These are phyloP conservation scores for Talaromyces stipitatus DNA, from an alignment of 495 filamentous ascomycete species.

Conservation along the genomic window DNA sequence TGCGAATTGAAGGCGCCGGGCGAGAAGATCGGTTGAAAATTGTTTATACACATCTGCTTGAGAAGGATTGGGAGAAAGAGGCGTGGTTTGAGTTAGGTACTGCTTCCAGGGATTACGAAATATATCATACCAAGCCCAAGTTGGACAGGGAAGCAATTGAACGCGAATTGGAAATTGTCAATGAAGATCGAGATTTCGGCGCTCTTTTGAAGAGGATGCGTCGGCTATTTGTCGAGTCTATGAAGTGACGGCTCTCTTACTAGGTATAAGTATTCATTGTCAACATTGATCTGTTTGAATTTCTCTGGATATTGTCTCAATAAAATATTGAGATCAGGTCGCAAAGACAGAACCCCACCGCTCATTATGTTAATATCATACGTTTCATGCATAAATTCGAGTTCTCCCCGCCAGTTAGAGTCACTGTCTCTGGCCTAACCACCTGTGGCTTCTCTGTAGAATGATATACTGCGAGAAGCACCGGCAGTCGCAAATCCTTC, in stretches of 20 bases:
- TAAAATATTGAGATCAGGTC: not conserved
- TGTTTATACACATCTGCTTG: constrained; percentile 74
- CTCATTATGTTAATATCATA: not conserved
- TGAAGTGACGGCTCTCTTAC: constrained; percentile 33
- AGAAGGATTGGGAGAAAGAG: constrained; percentile 82
- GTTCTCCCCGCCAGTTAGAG: not conserved
- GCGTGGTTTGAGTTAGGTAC: constrained; percentile 89
- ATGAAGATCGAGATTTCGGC: constrained; percentile 76
- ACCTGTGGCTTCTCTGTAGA: constrained; percentile 88
- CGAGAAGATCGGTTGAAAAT: constrained; percentile 82
- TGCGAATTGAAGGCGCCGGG: constrained; percentile 86
- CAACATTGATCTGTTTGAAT: not conserved
- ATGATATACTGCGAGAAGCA: constrained; percentile 68
- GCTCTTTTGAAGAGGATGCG: constrained; percentile 87
- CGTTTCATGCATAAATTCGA: not conserved
- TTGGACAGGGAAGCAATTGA: constrained; percentile 67
- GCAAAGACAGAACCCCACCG: not conserved
- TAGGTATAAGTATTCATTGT: not conserved
- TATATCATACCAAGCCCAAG: constrained; percentile 71
- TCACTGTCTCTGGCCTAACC: constrained; percentile 29
- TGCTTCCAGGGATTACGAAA: constrained; percentile 72
- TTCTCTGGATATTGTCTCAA: not conserved
- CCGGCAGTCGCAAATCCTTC: constrained; percentile 87
- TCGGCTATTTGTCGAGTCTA: constrained; percentile 61
- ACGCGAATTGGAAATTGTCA: constrained; percentile 59